phyloP scores from a whole-genome alignment of 768 basidiomycete species.

The Macrolepiota albuminosa region DNA sequence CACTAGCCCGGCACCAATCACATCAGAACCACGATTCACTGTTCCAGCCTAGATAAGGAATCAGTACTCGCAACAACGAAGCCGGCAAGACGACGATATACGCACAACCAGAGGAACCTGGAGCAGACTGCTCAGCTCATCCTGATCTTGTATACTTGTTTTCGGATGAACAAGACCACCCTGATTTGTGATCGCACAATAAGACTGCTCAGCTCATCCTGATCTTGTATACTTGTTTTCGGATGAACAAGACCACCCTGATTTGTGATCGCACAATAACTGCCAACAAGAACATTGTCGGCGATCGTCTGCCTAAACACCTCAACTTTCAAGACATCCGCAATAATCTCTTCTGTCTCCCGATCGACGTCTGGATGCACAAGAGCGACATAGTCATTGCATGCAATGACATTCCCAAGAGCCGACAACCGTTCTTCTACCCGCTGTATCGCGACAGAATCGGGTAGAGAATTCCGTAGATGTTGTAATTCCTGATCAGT shows the following conservation, averaged over 20 bases:
- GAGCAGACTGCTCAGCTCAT: slow-evolving; percentile 89
- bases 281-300: slow-evolving; percentile 94
- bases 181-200: slow-evolving; percentile 95
- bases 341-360: slow-evolving; percentile 99
- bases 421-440: slow-evolving; percentile 97
- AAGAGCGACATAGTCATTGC: slow-evolving; percentile 98
- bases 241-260: slow-evolving; percentile 98
- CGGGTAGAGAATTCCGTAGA: slow-evolving; percentile 91
- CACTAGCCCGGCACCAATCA: slow-evolving; percentile 94
- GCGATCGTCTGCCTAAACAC: slow-evolving; percentile 98
- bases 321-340: slow-evolving; percentile 97
- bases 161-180: slow-evolving; percentile 98
- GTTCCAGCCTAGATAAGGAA: slow-evolving; percentile 74
- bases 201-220: slow-evolving; percentile 94
- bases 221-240: slow-evolving; percentile 94
- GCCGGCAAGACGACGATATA: slow-evolving; percentile 16
- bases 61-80: background rate
- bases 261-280: slow-evolving; percentile 92
- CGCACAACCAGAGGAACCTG: slow-evolving; percentile 93
- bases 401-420: slow-evolving; percentile 96
- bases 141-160: slow-evolving; percentile 95
- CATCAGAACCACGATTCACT: slow-evolving; percentile 97
- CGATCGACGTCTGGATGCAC: slow-evolving; percentile 98
- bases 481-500: slow-evolving; percentile 99
- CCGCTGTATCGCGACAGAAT: slow-evolving; percentile 89